Evolutionary conservation across 345 rosid genomes (phyloP).

Genomic region (Physaria fendleri): DNA sequence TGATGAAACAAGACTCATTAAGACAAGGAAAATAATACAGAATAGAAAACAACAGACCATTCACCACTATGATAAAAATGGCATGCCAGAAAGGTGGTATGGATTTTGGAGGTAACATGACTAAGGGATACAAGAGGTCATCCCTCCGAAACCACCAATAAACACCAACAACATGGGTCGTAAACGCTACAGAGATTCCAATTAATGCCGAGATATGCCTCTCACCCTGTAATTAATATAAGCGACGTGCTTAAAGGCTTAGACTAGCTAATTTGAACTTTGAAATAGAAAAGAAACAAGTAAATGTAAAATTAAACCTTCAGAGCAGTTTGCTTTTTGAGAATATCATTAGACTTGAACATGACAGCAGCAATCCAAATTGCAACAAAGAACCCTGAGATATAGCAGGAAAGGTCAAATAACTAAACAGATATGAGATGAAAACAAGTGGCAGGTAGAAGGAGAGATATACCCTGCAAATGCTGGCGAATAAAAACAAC

Average conservation of each 20-base stretch:
- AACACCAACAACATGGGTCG: conserved; percentile 67
- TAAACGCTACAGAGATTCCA: conserved; percentile 64
- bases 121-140: conserved; percentile 78
- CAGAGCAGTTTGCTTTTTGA: conserved; percentile 90
- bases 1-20: neutral
- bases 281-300: neutral
- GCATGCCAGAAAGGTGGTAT: conserved; percentile 99
- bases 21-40: conserved; percentile 9
- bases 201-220: conserved; percentile 73
- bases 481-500: conserved; percentile 99
- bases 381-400: conserved; percentile 88
- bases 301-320: conserved; percentile 45
- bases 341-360: conserved; percentile 96
- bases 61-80: conserved; percentile 80
- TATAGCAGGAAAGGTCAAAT: conserved; percentile 23
- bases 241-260: conserved; percentile 21
- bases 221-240: conserved; percentile 74
- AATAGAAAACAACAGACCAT: conserved; percentile 51
- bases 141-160: conserved; percentile 98
- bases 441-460: neutral
- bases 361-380: conserved; percentile 96
- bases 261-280: neutral
- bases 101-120: conserved; percentile 95
- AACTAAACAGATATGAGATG: neutral
- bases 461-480: conserved; percentile 62